These are phyloP conservation scores for Suillus subluteus DNA, from an alignment of 768 basidiomycete genomes.

Conservation along the genomic window DNA sequence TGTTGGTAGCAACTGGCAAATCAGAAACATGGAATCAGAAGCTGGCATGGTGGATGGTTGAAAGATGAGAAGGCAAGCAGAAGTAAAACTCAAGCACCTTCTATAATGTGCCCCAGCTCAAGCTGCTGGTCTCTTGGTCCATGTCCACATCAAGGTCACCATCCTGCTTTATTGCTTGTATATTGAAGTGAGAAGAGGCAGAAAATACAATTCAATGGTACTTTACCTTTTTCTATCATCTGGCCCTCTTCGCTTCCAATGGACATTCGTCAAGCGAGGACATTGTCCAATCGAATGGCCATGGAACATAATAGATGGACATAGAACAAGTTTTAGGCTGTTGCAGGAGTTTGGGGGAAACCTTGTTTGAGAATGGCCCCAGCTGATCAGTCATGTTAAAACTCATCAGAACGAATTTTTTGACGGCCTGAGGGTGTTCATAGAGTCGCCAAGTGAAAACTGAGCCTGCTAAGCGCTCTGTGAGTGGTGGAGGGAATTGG, in stretches of 20 bases:
- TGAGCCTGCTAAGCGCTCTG: not conserved
- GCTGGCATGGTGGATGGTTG: not conserved
- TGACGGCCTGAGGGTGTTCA: not conserved
- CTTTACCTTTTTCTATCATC: not conserved
- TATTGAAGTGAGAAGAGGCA: conserved; percentile 1
- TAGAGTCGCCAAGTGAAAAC: not conserved
- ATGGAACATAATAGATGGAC: too few relatives aligned
- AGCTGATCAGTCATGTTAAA: too few relatives aligned
- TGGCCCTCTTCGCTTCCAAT: not conserved
- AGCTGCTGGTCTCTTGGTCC: not conserved
- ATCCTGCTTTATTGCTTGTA: not conserved
- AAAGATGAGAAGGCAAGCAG: conserved; percentile 1
- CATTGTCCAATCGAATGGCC: not conserved
- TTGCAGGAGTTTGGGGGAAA: too few relatives aligned
- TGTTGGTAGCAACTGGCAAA: not conserved
- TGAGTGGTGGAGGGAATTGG: not conserved
- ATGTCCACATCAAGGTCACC: not conserved
- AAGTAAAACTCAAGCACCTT: not conserved
- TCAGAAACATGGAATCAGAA: not conserved
- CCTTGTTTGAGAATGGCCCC: too few relatives aligned
- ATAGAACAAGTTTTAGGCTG: too few relatives aligned
- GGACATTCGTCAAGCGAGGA: not conserved
- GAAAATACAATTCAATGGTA: conserved; percentile 1
- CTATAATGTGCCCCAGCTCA: not conserved
- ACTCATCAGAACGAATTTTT: too few relatives aligned